Conservation (phyloP, 2,329 filamentous ascomycete genomes). For the Pseudogymnoascus sp. region DNA sequence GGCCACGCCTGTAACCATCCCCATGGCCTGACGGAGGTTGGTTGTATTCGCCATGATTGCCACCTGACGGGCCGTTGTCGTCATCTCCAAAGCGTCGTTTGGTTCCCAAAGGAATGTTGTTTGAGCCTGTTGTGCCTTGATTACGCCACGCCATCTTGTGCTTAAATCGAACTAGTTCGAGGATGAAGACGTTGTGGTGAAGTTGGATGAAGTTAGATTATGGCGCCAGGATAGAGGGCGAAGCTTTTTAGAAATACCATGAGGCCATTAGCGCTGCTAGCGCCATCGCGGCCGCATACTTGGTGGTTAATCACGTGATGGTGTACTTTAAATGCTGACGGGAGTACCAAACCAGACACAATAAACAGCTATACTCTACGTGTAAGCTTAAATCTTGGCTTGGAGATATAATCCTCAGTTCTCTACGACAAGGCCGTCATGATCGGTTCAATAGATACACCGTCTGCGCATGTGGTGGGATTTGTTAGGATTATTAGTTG, state of each 20-base stretch:
- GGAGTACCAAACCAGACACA: not conserved
- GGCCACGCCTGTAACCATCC: conserved; percentile 66
- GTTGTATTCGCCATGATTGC: conserved; percentile 23
- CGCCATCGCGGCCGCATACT: not conserved
- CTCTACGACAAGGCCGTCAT: not conserved
- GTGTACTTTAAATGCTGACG: not conserved
- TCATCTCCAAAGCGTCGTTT: conserved; percentile 70
- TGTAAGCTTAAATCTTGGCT: not conserved
- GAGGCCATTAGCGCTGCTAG: not conserved
- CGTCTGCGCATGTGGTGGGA: not conserved
- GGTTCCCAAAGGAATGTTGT: conserved; percentile 91
- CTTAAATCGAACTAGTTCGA: not conserved
- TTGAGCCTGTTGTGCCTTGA: conserved; percentile 90
- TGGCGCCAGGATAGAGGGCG: not conserved
- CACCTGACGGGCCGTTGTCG: conserved; percentile 33
- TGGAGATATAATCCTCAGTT: not conserved
- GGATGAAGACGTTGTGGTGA: not conserved
- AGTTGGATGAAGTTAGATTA: conserved; percentile 2
- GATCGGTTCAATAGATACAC: not conserved
- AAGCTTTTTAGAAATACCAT: conserved; percentile 3
- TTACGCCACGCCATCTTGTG: conserved; percentile 52
- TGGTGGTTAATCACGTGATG: not conserved
- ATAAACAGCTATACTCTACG: not conserved
- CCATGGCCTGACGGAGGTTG: conserved; percentile 18
- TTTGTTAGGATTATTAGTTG: not conserved